phyloP scores from a whole-genome alignment of 495 filamentous ascomycete species.

The Tuber aestivum region DNA sequence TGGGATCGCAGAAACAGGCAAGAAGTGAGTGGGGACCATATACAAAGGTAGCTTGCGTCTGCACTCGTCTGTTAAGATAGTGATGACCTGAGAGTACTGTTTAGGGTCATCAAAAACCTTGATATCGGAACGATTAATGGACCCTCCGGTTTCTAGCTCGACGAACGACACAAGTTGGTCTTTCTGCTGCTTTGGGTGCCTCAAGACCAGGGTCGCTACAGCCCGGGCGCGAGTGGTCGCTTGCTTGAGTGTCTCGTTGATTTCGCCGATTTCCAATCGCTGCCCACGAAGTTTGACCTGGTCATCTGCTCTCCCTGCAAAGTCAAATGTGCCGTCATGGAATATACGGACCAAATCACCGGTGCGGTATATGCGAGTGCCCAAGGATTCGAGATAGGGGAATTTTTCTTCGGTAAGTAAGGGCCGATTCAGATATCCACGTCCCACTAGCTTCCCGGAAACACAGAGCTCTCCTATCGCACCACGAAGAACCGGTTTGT shows the following conservation, averaged over 20 bases:
- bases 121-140: constrained; percentile 20
- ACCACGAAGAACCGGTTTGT: constrained; percentile 66
- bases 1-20: constrained; percentile 59
- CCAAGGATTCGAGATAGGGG: constrained; percentile 50
- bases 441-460: constrained; percentile 76
- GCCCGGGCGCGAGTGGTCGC: constrained; percentile 49
- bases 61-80: constrained; percentile 51
- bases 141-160: constrained; percentile 39
- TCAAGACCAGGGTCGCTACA: constrained; percentile 61
- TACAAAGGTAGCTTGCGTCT: constrained; percentile 59
- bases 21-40: constrained; percentile 70
- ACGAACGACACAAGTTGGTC: constrained; percentile 67
- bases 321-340: constrained; percentile 64
- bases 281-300: constrained; percentile 77
- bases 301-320: constrained; percentile 69
- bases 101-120: constrained; percentile 41
- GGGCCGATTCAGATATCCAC: constrained; percentile 74
- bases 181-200: constrained; percentile 57
- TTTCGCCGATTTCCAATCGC: constrained; percentile 70
- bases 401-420: constrained; percentile 62
- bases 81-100: constrained; percentile 28
- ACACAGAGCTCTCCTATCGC: constrained; percentile 82
- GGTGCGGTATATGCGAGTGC: constrained; percentile 62
- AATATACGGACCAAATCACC: constrained; percentile 71
- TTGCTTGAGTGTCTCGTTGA: constrained; percentile 59